Base-by-base conservation (phyloP, 352 stramenopile species). In the Pythium monospermum region DNA sequence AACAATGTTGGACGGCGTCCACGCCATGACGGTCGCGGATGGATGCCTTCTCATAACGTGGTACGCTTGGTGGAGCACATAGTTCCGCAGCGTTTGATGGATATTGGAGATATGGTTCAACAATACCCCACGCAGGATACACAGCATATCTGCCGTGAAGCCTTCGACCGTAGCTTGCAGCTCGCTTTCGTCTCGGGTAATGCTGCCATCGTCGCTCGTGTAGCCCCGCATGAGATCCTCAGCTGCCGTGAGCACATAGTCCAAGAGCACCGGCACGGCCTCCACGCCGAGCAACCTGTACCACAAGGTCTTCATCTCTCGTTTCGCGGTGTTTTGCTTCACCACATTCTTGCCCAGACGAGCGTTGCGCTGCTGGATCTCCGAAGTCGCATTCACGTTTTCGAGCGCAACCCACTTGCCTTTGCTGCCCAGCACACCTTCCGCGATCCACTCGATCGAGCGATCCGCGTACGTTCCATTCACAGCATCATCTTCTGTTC, bases 311-410 rank as follows among this genome's bases (percentile, higher is more conserved):
- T 69, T 69, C 15, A 53, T 69, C 15, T 89, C 69, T 0, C 66
- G 54, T 4, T 13, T 6, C 18, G 5, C 13, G 6, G 67, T 66
- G 1, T 70, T 46, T 21, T 69, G 53, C 50, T 86, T 87, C 11
- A 57, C 38, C 0, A 87, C 82, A 22, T 52, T 72, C 33, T 84
- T 87, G 0, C 74, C 73, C 6, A 90, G 50, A 1, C 73, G 61
- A 8, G 76, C 78, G 35, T 85, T 85, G 4, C 79, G 76, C 35
- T 92, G 78, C 44, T 88, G 76, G 18, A 92, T 87, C 52, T 89
- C 82, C 13, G 78, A 72, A 10, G 74, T 90, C 2, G 65, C 46
- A 0, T 69, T 76, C 10, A 74, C 66, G 71, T 37, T 53, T 73
- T 92, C 82, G 18, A 92, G 39, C 1, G 66, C 60, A 21, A 90